Conservation (phyloP, 139 green algal species). For the Coelastrella sp. region DNA sequence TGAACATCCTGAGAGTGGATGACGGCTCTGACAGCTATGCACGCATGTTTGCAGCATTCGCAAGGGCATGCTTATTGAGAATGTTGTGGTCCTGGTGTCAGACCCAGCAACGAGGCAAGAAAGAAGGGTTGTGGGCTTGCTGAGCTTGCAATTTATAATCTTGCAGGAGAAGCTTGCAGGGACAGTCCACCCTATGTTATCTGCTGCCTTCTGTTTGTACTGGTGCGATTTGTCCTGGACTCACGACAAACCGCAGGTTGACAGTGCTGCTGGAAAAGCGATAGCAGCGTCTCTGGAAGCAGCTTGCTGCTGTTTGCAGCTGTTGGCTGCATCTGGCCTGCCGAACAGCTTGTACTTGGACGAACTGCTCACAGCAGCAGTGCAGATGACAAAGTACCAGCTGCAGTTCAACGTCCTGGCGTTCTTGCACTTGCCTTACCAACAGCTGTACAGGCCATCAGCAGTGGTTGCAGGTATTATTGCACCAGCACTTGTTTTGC, state of each 20-base stretch:
- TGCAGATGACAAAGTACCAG: slow-evolving; percentile 65
- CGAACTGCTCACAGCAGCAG: slow-evolving; percentile 40
- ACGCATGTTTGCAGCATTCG: too few relatives aligned
- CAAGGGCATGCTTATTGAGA: too few relatives aligned
- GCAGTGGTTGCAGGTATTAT: neutral
- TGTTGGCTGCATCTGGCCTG: slow-evolving; percentile 61
- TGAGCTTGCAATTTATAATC: too few relatives aligned
- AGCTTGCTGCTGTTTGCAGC: slow-evolving; percentile 48
- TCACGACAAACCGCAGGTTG: neutral
- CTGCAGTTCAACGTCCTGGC: slow-evolving; percentile 77
- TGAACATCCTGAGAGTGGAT: too few relatives aligned
- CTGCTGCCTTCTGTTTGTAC: neutral
- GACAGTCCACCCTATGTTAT: neutral
- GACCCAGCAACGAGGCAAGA: neutral
- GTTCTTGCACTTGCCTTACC: slow-evolving; percentile 65
- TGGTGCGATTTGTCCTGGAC: neutral
- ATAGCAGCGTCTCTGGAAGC: slow-evolving; percentile 46
- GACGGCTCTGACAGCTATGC: too few relatives aligned
- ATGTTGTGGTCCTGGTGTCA: too few relatives aligned
- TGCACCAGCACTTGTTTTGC: neutral
- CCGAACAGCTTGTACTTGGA: slow-evolving; percentile 49
- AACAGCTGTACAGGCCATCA: slow-evolving; percentile 52
- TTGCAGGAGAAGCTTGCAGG: neutral
- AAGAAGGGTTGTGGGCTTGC: too few relatives aligned
- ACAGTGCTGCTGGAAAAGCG: neutral